Evolutionary conservation across 2,329 filamentous ascomycete species (phyloP), one percentile per base, ranked within the genome.

Genomic region (Diaporthe aspalathi): DNA sequence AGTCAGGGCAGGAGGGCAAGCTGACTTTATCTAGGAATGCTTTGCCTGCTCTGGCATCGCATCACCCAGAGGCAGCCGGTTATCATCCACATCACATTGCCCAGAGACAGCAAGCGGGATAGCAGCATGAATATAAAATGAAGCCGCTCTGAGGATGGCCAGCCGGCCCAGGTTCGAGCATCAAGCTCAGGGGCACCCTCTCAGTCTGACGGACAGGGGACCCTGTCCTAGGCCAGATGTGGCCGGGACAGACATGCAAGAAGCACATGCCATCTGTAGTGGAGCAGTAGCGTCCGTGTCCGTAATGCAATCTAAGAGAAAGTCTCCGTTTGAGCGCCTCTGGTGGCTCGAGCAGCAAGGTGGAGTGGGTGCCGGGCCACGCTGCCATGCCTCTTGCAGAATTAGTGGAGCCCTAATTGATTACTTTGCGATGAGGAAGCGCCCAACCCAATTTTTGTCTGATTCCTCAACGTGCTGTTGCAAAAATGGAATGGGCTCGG

Each of bases 241-340:
- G 62, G 65, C 68, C 69, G 71, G 68, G 62, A 62, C 40, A 62
- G 68, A 67, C 52, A 45, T 70, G 53, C 71, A 56, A 65, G 52
- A 45, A 69, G 67, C 67, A 54, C 67, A 72, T 70, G 67, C 70
- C 70, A 72, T 52, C 49, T 71, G 68, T 67, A 71, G 71, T 73
- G 71, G 71, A 71, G 71, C 71, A 45, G 49, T 68, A 63, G 68
- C 40, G 68, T 68, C 71, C 71, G 69, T 71, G 68, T 68, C 70
- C 69, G 60, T 54, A 70, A 67, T 71, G 72, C 72, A 73, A 73
- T 73, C 54, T 68, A 68, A 60, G 67, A 29, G 63, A 72, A 73
- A 73, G 66, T 66, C 72, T 71, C 72, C 72, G 72, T 73, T 73
- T 73, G 62, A 60, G 63, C 52, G 63, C 45, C 11, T 45, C 32